These are phyloP conservation scores for Naganishia vaughanmartiniae DNA, from an alignment of 768 basidiomycete genomes.

Conservation along the genomic window DNA sequence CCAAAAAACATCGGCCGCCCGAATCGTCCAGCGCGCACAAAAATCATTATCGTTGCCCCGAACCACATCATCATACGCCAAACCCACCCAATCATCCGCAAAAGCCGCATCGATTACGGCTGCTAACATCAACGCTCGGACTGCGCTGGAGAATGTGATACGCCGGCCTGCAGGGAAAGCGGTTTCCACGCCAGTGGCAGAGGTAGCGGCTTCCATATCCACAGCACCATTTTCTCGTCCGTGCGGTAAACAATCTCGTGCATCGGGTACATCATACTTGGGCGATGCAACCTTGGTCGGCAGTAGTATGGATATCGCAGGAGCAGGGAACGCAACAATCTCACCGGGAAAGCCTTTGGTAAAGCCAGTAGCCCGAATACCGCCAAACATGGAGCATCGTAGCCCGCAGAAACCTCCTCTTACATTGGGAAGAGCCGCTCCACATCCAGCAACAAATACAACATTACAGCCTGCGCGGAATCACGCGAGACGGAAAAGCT, in stretches of 20 bases:
- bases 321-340: too few relatives aligned
- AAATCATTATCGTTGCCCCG: slow-evolving; percentile 12
- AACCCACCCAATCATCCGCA: slow-evolving; percentile 12
- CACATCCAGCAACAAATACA: background rate
- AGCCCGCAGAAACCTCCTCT: background rate
- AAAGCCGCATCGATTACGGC: slow-evolving; percentile 14
- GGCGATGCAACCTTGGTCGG: too few relatives aligned
- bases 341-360: background rate
- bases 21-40: slow-evolving; percentile 7
- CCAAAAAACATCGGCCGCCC: slow-evolving; percentile 12
- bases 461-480: background rate
- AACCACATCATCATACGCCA: slow-evolving; percentile 13
- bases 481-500: slow-evolving; percentile 16
- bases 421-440: background rate
- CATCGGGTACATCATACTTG: background rate
- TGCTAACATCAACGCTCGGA: background rate
- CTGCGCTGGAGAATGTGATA: slow-evolving; percentile 6
- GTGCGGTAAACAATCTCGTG: background rate
- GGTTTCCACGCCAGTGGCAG: background rate
- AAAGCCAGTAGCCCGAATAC: background rate
- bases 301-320: background rate
- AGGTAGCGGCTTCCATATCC: background rate
- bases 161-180: background rate
- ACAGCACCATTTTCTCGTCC: background rate
- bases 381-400: background rate